These are phyloP conservation scores for Candida taoyuanica DNA, from an alignment of 805 yeast genomes.

Conservation along the genomic window DNA sequence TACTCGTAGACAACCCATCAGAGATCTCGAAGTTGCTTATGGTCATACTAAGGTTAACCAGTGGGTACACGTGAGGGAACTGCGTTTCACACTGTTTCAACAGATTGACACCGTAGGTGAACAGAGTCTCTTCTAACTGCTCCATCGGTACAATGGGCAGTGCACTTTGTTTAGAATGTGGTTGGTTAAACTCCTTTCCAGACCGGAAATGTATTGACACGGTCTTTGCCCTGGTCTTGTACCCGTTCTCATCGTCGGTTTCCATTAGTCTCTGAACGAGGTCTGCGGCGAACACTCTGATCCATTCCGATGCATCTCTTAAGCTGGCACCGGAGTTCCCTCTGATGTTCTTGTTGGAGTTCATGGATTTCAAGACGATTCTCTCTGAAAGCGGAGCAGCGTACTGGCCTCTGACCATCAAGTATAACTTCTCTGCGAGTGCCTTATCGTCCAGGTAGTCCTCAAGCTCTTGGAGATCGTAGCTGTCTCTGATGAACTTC, in stretches of 20 bases:
- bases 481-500: constrained; percentile 46
- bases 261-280: constrained; percentile 66
- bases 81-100: constrained; percentile 36
- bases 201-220: constrained; percentile 36
- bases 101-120: constrained; percentile 34
- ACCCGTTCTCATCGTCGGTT: constrained; percentile 55
- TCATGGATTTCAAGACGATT: constrained; percentile 77
- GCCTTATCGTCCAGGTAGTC: constrained; percentile 39
- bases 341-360: constrained; percentile 77
- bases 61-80: constrained; percentile 38
- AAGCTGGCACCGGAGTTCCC: constrained; percentile 46
- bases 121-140: constrained; percentile 25
- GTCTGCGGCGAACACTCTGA: constrained; percentile 79
- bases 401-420: constrained; percentile 61
- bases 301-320: constrained; percentile 63
- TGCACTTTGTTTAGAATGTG: constrained; percentile 35
- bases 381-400: constrained; percentile 51
- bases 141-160: constrained; percentile 18
- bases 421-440: constrained; percentile 51
- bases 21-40: constrained; percentile 50
- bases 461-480: constrained; percentile 36
- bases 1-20: constrained; percentile 16
- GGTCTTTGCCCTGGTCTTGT: constrained; percentile 42
- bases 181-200: constrained; percentile 16
- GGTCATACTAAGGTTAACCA: constrained; percentile 45